Evolutionary conservation across 1,284 basidiomycete species (phyloP), one percentile per base, ranked within the genome.

Genomic region (Mixia osmundae): DNA sequence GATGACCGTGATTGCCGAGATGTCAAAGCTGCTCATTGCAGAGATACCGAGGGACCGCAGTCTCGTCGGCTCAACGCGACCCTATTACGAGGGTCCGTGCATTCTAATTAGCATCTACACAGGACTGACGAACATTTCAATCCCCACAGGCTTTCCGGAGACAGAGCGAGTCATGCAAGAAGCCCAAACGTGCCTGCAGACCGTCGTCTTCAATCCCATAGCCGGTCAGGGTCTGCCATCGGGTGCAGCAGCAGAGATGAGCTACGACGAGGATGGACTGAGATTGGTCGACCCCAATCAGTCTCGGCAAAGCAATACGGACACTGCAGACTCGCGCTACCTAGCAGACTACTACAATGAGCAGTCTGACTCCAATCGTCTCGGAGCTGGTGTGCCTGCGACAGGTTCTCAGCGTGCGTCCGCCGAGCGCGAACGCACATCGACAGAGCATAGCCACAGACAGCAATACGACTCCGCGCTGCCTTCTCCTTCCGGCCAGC

Each of bases 1-100:
- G 46, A 46, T 46, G 31, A 44, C 45, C 26, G 46, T 54, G 32
- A 40, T 54, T 16, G 47, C 46, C 12, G 50, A 51, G 31, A 39
- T 53, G 14, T 50, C 50, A 14, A 51, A 52, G 35, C 46, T 52
- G 22, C 44, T 54, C 24, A 40, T 51, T 5, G 46, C 47, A 28
- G 47, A 52, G 43, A 41, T 54, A 4, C 47, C 50, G 12, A 38
- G 38, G 3, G 47, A 50, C 18, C 32, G 35, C 19, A 52, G 49
- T 5, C 36, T 45, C 23, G 47, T 50, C 1, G 52, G 51, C 0
- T 29, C 39, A 6, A 38, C 34, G 11, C 39, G 51, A 6, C 33
- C 39, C 1, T 41, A 44, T 25, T 52, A 54, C 30, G 44, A 46
- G 16, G 35, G 39, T 40, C 15, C 4, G 44, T 43, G 36, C 5